Base-by-base conservation (phyloP, 495 filamentous ascomycete species). In the Tuber calosporum region DNA sequence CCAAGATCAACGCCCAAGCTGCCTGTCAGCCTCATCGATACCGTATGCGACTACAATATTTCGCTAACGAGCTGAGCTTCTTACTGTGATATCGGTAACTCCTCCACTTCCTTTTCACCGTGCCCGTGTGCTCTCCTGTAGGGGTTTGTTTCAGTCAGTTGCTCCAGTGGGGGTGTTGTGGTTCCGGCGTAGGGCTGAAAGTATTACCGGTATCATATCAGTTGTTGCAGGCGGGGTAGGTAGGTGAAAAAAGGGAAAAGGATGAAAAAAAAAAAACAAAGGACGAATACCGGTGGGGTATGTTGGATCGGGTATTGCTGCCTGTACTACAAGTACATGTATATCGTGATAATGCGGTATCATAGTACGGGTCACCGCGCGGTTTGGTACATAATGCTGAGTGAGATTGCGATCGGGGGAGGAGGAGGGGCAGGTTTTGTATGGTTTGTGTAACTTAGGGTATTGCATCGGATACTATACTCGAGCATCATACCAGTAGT, bases 351-450 rank as follows among this genome's bases (percentile, higher is more conserved):
- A 13, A 26, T n/a, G 1, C 19, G 5, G 22, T 4, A 13, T 53
- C 8, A 7, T 53, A 13, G 22, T 53, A n/a, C 17, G 15, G 42
- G 9, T 17, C n/a, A 26, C n/a, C 6, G 20, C 2, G 4, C 43
- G 11, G 22, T 11, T 26, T 58, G 48, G 48, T 13, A 30, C 5
- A 34, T 34, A 34, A 6, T 17, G 53, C 53, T 62, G 53, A 62
- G 53, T 62, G 53, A 62, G 53, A 62, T 62, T 34, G n/a, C 26
- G 53, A 62, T 62, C n/a, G 53, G 53, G 53, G 26, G 26, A 62
- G 13, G 26, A 22, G 48, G 48, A 45, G 48, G 48, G 48, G 48
- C 48, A 9, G 53, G 26, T 34, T 62, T 15, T 62, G 53, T 62
- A 38, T 34, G 6, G 13, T 41, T 71, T 26, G 39, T 30, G 36